These are phyloP conservation scores for Epichloe brachyelytri DNA, from an alignment of 2,329 filamentous ascomycete species.

Conservation along the genomic window DNA sequence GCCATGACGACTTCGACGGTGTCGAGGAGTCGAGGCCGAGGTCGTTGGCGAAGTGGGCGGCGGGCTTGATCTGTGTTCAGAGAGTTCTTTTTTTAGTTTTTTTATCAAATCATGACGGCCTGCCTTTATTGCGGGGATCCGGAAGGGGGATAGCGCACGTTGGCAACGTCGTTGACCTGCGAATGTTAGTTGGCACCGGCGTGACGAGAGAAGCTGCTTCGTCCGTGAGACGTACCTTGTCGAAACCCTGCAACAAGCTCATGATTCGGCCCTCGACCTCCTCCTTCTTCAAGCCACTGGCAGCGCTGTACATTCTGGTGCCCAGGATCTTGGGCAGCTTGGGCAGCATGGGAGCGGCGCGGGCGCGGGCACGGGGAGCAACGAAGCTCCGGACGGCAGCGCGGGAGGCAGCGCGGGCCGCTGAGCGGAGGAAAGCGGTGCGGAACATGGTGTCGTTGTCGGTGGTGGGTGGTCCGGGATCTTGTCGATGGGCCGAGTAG, in stretches of 20 bases:
- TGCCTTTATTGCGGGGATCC: too few relatives aligned
- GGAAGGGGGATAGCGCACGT: conserved; percentile 32
- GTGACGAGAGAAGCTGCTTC: too few relatives aligned
- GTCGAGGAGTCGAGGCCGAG: conserved; percentile 94
- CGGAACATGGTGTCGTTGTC: conserved; percentile 59
- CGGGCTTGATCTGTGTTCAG: conserved; percentile 55
- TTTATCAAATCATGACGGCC: neutral
- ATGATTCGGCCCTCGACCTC: conserved; percentile 90
- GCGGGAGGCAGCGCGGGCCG: conserved; percentile 44
- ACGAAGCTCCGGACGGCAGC: conserved; percentile 42
- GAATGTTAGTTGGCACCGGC: conserved; percentile 13
- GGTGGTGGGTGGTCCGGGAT: neutral
- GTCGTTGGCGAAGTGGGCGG: conserved; percentile 91
- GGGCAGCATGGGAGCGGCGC: conserved; percentile 33
- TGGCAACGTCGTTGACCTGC: conserved; percentile 54
- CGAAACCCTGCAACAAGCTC: conserved; percentile 86
- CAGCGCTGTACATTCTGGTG: conserved; percentile 77
- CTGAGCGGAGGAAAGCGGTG: conserved; percentile 68
- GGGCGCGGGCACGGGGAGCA: conserved; percentile 34
- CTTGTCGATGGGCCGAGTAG: neutral
- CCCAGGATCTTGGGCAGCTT: conserved; percentile 42
- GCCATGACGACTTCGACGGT: conserved; percentile 99
- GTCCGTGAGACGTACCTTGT: conserved; percentile 47
- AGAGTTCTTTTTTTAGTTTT: conserved; percentile 5
- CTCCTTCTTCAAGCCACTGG: conserved; percentile 60